Evolutionary conservation across 164 flowering plant genomes (phyloP).

Genomic region (Magnolia sinica): DNA sequence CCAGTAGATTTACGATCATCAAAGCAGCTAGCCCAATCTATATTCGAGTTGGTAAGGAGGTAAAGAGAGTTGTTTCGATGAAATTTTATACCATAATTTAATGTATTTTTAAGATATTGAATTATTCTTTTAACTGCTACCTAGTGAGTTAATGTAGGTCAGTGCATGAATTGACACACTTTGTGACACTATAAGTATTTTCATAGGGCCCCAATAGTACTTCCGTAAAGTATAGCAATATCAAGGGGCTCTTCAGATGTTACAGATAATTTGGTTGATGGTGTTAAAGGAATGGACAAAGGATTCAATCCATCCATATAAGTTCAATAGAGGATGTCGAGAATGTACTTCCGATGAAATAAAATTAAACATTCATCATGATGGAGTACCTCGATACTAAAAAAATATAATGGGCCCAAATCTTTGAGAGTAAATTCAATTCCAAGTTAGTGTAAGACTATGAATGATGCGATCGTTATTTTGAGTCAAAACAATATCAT

Average conservation of each 20-base stretch:
- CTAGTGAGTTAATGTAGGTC: too few species aligned
- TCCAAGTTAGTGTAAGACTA: neutral
- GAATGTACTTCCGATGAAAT: neutral
- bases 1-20: neutral
- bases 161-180: too few species aligned
- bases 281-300: neutral
- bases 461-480: neutral
- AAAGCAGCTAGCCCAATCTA: neutral
- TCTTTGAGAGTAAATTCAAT: neutral
- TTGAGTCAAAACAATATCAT: neutral
- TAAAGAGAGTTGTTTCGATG: neutral
- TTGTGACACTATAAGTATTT: too few species aligned
- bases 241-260: neutral
- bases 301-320: neutral
- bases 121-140: neutral
- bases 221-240: neutral
- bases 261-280: neutral
- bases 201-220: too few species aligned
- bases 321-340: neutral
- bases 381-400: neutral
- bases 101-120: neutral
- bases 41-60: neutral
- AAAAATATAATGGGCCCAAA: neutral
- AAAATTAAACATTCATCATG: neutral
- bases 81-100: neutral